Conservation (phyloP, 176 grass and related monocot species). For the Panicum miliaceum region DNA sequence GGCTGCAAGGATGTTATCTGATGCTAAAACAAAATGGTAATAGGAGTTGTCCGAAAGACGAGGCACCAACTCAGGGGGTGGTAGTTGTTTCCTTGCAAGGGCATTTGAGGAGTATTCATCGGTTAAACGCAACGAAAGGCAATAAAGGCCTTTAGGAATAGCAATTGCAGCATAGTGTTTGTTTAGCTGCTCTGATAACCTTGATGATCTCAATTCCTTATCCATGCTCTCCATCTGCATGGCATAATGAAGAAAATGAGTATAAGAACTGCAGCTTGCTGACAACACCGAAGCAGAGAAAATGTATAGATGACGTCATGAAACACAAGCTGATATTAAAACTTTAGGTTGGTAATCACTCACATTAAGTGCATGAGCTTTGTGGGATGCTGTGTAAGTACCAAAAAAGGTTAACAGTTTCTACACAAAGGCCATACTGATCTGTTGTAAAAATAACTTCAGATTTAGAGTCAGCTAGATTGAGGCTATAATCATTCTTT, state of each 20-base stretch:
- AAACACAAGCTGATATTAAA: slow-evolving; percentile 30
- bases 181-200: slow-evolving; percentile 87
- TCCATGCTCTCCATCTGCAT: slow-evolving; percentile 97
- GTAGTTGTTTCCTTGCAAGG: slow-evolving; percentile 90
- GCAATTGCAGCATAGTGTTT: slow-evolving; percentile 94
- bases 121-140: slow-evolving; percentile 90
- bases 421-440: slow-evolving; percentile 4
- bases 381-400: not conserved
- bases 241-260: slow-evolving; percentile 34
- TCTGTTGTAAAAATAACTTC: not conserved
- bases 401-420: slow-evolving; percentile 13
- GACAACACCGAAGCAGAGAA: slow-evolving; percentile 26
- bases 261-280: slow-evolving; percentile 29
- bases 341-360: slow-evolving; percentile 3
- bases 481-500: slow-evolving; percentile 1
- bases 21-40: slow-evolving; percentile 82
- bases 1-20: slow-evolving; percentile 98
- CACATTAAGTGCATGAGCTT: slow-evolving; percentile 21
- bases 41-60: slow-evolving; percentile 78
- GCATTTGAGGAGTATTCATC: slow-evolving; percentile 99
- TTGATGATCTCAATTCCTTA: slow-evolving; percentile 80
- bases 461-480: slow-evolving; percentile 18
- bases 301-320: not conserved
- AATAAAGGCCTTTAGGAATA: slow-evolving; percentile 95
- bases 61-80: slow-evolving; percentile 87